Base-by-base conservation (phyloP, 176 grass and related monocot species). In the Ensete ventricosum region DNA sequence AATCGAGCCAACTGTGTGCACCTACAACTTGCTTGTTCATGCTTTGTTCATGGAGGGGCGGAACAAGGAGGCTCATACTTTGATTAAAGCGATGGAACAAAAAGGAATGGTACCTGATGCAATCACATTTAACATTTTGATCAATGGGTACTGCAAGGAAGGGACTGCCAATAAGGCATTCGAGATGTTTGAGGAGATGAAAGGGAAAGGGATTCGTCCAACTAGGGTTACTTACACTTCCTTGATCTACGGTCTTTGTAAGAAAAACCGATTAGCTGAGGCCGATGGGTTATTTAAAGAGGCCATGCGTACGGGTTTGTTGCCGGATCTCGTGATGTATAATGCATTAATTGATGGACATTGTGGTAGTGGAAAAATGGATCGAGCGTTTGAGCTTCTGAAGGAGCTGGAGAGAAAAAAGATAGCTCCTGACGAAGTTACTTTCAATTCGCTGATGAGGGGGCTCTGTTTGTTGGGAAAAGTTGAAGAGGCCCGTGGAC, bases 111-210 rank as follows among this genome's bases (percentile, higher is more conserved):
- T 55, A 22, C 52, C 53, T 27, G n/a, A 74, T 74, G 53, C 72
- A 9, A 55, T 74, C 52, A 74, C 72, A 55, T 74, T 27, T 74
- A 74, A 74, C 53, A 74, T 74, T 74, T 34, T 74, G 53, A 54
- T 74, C 52, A 74, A 74, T 55, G 72, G 72, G 53, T 21, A 74
- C 72, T 74, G 53, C 72, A 74, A 57, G 53, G 20, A 74, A 74
- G 52, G 52, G 53, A 74, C 58, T 19, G 24, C 34, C 2, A 1
- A 57, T 6, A 54, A 74, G 24, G 72, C 72, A 12, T 34, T 74
- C 52, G 11, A 27, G 34, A 6, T 74, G 72, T 58, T 74, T 19
- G 72, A 74, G 19, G 52, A 74, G 55, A 74, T 74, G 72, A 17
- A 52, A 74, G 9, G 21, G 4, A 55, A 27, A 74, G 72, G 72